These are phyloP conservation scores for Venustampulla echinocandica DNA, from an alignment of 495 filamentous ascomycete genomes.

Conservation along the genomic window DNA sequence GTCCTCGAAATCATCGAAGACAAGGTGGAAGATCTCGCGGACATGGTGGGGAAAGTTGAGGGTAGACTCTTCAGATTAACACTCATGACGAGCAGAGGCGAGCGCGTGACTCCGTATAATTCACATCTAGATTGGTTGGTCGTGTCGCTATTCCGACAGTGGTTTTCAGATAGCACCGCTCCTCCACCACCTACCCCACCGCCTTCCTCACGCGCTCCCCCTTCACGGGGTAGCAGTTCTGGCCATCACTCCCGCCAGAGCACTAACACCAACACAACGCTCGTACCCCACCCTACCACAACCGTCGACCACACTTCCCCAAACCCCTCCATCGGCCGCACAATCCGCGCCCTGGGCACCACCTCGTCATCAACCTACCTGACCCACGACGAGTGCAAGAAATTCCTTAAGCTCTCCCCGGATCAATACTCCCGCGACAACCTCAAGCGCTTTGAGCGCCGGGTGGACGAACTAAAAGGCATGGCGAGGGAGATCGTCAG, in stretches of 20 bases:
- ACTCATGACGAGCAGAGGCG: slow-evolving; percentile 68
- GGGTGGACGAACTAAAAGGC: slow-evolving; percentile 78
- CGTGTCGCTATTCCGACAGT: slow-evolving; percentile 76
- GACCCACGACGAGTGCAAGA: slow-evolving; percentile 76
- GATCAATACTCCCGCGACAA: slow-evolving; percentile 67
- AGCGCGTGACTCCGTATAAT: slow-evolving; percentile 67
- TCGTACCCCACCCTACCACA: slow-evolving; percentile 14
- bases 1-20: slow-evolving; percentile 86
- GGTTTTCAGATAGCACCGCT: slow-evolving; percentile 80
- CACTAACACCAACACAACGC: slow-evolving; percentile 14
- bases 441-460: slow-evolving; percentile 70
- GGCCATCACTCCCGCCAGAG: slow-evolving; percentile 16
- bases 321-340: slow-evolving; percentile 48
- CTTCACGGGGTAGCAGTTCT: slow-evolving; percentile 17
- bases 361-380: slow-evolving; percentile 56
- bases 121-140: slow-evolving; percentile 83
- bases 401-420: slow-evolving; percentile 67
- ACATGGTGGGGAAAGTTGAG: slow-evolving; percentile 44
- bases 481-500: slow-evolving; percentile 75
- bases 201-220: slow-evolving; percentile 34
- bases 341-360: slow-evolving; percentile 63
- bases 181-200: slow-evolving; percentile 36
- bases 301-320: slow-evolving; percentile 24
- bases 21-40: slow-evolving; percentile 69
- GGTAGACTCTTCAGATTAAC: slow-evolving; percentile 70